Evolutionary conservation across 2,329 filamentous ascomycete species (phyloP).

Genomic region (Hortaea sp.): DNA sequence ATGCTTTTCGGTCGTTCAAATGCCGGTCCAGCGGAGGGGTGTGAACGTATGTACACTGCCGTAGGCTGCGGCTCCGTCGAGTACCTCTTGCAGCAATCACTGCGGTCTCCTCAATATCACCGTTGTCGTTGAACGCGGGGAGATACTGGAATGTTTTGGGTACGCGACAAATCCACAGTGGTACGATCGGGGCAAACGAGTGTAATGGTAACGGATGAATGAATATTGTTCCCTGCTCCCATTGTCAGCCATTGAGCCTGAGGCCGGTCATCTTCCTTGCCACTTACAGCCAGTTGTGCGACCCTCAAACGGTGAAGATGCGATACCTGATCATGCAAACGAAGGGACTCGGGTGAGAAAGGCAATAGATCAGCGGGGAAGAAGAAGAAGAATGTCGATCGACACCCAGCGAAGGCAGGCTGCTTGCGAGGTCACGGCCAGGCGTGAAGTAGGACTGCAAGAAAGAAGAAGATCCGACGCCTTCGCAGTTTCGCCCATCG

Average conservation of each 20-base stretch:
- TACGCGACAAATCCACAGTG: not conserved
- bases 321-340: not conserved
- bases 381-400: not conserved
- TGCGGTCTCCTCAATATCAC: no score
- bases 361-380: not conserved
- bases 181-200: not conserved
- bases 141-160: not conserved
- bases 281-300: no score
- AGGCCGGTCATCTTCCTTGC: no score
- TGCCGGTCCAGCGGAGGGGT: not conserved
- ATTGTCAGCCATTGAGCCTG: not conserved
- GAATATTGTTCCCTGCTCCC: constrained; percentile 1
- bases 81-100: not conserved
- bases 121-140: not conserved
- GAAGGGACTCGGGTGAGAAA: not conserved
- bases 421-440: no score
- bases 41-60: not conserved
- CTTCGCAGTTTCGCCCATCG: no score
- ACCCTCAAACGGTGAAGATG: not conserved
- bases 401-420: no score
- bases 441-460: no score
- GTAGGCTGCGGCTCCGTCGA: not conserved
- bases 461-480: no score
- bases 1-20: not conserved
- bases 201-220: constrained; percentile 1